These are phyloP conservation scores for Pholiota conissans DNA, from an alignment of 768 basidiomycete species.

Conservation along the genomic window DNA sequence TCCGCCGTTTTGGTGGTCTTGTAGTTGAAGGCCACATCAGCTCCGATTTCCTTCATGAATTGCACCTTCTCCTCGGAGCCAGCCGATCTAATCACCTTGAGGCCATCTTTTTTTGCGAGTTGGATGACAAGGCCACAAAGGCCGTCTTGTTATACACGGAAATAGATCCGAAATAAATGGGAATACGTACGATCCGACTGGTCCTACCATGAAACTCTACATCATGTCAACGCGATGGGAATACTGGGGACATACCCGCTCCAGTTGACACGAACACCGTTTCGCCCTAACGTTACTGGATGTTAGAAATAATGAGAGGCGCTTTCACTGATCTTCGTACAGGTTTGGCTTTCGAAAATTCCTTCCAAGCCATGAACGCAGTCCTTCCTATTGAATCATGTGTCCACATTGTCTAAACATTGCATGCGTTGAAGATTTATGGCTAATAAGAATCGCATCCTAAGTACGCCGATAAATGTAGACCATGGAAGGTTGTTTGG, in stretches of 20 bases:
- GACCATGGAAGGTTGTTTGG: conserved; percentile 48
- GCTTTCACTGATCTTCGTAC: conserved; percentile 16
- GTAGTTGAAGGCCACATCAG: conserved; percentile 74
- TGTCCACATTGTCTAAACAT: conserved; percentile 1
- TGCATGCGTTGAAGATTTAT: conserved; percentile 20
- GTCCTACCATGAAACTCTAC: conserved; percentile 2
- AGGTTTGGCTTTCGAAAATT: conserved; percentile 37
- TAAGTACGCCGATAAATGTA: conserved; percentile 47
- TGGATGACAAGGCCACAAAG: conserved; percentile 44
- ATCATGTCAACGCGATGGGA: neutral
- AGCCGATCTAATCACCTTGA: conserved; percentile 70
- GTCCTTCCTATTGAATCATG: conserved; percentile 32
- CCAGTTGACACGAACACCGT: conserved; percentile 41
- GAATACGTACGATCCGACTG: conserved; percentile 60
- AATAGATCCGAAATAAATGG: neutral
- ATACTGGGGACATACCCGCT: conserved; percentile 25
- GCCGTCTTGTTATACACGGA: neutral
- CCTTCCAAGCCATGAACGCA: no score
- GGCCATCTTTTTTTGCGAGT: conserved; percentile 46
- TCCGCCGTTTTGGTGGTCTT: conserved; percentile 56
- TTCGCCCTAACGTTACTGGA: conserved; percentile 31
- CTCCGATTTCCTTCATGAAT: conserved; percentile 59
- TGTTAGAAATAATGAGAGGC: no score
- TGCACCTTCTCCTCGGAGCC: conserved; percentile 75
- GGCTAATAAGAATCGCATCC: conserved; percentile 40